Evolutionary conservation across 2,329 filamentous ascomycete genomes (phyloP).

Genomic region (Cladophialophora exuberans): DNA sequence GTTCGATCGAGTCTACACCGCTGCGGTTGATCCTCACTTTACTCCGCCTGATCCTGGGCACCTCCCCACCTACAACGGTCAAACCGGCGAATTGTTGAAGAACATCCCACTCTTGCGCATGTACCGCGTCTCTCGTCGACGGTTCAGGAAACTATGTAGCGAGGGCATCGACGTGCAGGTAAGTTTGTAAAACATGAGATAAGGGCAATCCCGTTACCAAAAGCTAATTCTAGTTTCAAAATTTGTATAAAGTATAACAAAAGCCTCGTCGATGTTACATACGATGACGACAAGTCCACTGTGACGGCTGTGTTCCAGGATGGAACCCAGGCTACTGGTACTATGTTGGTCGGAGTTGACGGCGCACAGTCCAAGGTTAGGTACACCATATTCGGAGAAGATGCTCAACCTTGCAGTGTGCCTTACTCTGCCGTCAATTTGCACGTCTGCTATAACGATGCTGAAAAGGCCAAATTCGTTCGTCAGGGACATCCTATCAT

Average conservation of each 20-base stretch:
- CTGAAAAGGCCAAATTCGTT: slow-evolving; percentile 32
- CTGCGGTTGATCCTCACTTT: slow-evolving; percentile 37
- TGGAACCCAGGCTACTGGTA: slow-evolving; percentile 27
- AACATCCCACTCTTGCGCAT: slow-evolving; percentile 18
- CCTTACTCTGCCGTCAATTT: slow-evolving; percentile 33
- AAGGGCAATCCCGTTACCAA: background rate
- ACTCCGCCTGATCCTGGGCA: slow-evolving; percentile 32
- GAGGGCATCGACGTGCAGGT: slow-evolving; percentile 25
- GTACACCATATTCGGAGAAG: slow-evolving; percentile 23
- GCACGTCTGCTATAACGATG: slow-evolving; percentile 33
- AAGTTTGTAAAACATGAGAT: background rate
- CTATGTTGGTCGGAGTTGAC: slow-evolving; percentile 35
- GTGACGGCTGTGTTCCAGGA: slow-evolving; percentile 30
- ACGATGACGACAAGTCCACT: slow-evolving; percentile 16
- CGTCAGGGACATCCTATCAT: slow-evolving; percentile 31
- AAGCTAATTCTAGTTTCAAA: background rate
- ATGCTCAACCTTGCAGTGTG: slow-evolving; percentile 26
- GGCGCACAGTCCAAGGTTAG: slow-evolving; percentile 35
- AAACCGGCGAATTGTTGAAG: slow-evolving; percentile 24
- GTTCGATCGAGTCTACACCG: slow-evolving; percentile 35
- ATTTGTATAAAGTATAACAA: slow-evolving; percentile 31
- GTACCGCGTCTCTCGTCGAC: slow-evolving; percentile 21
- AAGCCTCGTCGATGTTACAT: slow-evolving; percentile 25
- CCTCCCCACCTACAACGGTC: slow-evolving; percentile 20
- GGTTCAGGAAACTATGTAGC: slow-evolving; percentile 16